phyloP scores from a whole-genome alignment of 2,329 filamentous ascomycete species.

The Verticillium nubilum region DNA sequence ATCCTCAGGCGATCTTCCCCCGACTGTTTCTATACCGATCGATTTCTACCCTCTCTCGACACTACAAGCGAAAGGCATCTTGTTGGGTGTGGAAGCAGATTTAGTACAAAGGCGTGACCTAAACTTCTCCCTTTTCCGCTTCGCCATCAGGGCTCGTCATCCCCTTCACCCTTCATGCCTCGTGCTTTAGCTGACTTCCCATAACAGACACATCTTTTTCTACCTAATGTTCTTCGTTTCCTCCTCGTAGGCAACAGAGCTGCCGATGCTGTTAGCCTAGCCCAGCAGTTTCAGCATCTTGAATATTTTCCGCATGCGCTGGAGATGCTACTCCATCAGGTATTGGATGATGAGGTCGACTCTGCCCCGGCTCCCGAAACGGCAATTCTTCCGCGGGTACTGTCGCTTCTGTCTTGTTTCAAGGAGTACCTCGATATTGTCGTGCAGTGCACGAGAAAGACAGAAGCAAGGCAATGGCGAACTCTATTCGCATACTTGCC shows the following conservation, averaged over 20 bases:
- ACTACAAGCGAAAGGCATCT: slow-evolving; percentile 80
- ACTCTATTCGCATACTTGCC: slow-evolving; percentile 90
- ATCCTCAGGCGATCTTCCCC: slow-evolving; percentile 62
- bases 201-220: slow-evolving; percentile 77
- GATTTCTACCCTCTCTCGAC: slow-evolving; percentile 94
- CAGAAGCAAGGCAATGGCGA: slow-evolving; percentile 89
- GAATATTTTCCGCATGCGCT: slow-evolving; percentile 91
- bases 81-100: slow-evolving; percentile 87
- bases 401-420: slow-evolving; percentile 65
- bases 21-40: slow-evolving; percentile 71
- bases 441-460: slow-evolving; percentile 95
- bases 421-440: slow-evolving; percentile 90
- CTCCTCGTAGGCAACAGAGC: slow-evolving; percentile 72
- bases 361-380: slow-evolving; percentile 56
- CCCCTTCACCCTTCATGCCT: slow-evolving; percentile 87
- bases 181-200: slow-evolving; percentile 53
- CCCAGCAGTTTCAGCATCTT: slow-evolving; percentile 78
- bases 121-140: slow-evolving; percentile 84
- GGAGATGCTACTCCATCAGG: slow-evolving; percentile 86
- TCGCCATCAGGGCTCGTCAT: slow-evolving; percentile 78
- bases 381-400: slow-evolving; percentile 57
- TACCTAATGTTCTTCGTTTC: slow-evolving; percentile 80
- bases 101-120: slow-evolving; percentile 89
- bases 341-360: slow-evolving; percentile 92
- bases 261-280: slow-evolving; percentile 74